These are phyloP conservation scores for Tothia fuscella DNA, from an alignment of 2,329 filamentous ascomycete species.

Conservation along the genomic window DNA sequence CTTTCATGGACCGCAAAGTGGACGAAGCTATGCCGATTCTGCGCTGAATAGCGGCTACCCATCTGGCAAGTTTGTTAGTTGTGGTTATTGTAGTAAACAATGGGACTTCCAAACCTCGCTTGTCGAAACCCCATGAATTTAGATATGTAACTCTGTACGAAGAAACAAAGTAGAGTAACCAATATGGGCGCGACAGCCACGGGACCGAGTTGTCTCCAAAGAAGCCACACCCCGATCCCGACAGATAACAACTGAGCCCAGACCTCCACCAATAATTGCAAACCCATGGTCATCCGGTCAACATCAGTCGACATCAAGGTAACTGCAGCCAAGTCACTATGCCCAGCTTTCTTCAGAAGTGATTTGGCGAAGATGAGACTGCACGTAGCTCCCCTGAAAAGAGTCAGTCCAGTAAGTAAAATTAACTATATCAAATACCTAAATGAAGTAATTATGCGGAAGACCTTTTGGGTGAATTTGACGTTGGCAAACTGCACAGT, in stretches of 20 bases:
- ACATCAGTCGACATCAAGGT: constrained; percentile 8
- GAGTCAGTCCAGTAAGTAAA: too few relatives aligned
- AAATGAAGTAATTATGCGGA: too few relatives aligned
- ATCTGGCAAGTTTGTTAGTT: too few relatives aligned
- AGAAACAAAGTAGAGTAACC: constrained; percentile 1
- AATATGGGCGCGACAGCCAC: constrained; percentile 4
- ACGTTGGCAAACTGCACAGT: too few relatives aligned
- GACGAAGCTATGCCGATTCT: constrained; percentile 2
- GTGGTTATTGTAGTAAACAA: too few relatives aligned
- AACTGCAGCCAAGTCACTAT: constrained; percentile 5
- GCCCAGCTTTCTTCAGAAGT: not conserved
- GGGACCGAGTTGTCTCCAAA: constrained; percentile 7
- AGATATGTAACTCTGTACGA: not conserved
- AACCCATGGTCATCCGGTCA: not conserved
- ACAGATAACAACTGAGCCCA: constrained; percentile 1
- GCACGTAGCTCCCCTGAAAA: constrained; percentile 3
- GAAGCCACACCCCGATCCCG: constrained; percentile 4
- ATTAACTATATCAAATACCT: too few relatives aligned
- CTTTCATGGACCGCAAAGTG: constrained; percentile 5
- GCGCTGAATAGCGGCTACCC: constrained; percentile 3
- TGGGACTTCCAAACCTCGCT: too few relatives aligned
- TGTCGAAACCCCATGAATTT: constrained; percentile 3
- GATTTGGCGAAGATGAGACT: constrained; percentile 3
- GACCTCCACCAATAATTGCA: not conserved
- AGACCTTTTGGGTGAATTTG: too few relatives aligned